Conservation (phyloP, 192 early-diverging fungal genomes). For the Linnemannia exigua region DNA sequence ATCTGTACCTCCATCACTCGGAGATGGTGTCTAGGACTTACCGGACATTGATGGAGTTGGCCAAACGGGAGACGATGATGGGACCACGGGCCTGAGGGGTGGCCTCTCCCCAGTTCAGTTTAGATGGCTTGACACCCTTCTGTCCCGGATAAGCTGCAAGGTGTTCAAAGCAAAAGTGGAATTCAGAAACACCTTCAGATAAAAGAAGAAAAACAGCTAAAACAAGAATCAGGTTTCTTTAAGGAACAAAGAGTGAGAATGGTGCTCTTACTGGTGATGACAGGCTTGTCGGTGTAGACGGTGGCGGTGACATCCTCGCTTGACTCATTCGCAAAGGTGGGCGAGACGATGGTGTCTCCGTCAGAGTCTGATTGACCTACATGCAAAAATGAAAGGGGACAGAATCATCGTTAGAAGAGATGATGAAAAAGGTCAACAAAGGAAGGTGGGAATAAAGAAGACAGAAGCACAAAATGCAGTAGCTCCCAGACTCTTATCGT, state of each 20-base stretch:
- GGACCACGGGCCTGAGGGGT: slow-evolving; percentile 84
- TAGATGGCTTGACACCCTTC: slow-evolving; percentile 79
- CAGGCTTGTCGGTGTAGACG: slow-evolving; percentile 42
- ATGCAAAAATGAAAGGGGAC: background rate
- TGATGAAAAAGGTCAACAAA: background rate
- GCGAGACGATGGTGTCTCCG: slow-evolving; percentile 46
- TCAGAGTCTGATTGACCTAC: slow-evolving; percentile 54
- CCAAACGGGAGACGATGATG: slow-evolving; percentile 85
- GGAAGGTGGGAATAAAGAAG: background rate
- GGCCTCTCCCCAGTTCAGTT: slow-evolving; percentile 83
- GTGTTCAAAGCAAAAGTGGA: no score
- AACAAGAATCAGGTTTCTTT: slow-evolving; percentile 1
- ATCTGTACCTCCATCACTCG: background rate
- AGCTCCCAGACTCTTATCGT: background rate
- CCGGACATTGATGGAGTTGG: slow-evolving; percentile 81
- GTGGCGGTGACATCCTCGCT: background rate
- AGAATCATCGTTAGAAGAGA: background rate
- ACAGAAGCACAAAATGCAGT: background rate
- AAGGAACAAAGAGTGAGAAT: no score
- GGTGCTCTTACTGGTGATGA: slow-evolving; percentile 46
- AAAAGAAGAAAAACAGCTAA: background rate
- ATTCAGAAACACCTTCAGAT: background rate
- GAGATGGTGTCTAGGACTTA: slow-evolving; percentile 16
- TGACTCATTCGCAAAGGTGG: slow-evolving; percentile 11
- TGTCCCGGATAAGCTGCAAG: slow-evolving; percentile 66